phyloP scores from a whole-genome alignment of 2,329 filamentous ascomycete species.

The Alternaria sp. region DNA sequence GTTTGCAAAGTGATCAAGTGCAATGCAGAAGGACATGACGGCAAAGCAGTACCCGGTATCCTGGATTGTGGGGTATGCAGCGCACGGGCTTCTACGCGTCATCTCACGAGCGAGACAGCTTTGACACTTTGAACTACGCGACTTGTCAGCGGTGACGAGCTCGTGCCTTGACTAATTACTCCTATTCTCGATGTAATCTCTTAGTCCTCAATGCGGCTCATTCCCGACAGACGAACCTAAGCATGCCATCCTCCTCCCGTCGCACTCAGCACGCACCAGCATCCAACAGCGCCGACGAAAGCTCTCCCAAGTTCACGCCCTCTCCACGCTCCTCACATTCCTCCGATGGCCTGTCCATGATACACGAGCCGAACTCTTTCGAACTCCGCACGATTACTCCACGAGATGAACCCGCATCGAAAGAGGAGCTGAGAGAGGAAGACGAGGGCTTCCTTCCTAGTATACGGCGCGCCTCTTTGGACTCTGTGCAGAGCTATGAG shows the following conservation, averaged over 20 bases:
- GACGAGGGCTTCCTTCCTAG: constrained; percentile 32
- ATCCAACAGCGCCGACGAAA: constrained; percentile 31
- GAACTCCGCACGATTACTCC: constrained; percentile 32
- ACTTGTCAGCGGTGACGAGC: background rate
- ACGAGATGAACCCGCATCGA: constrained; percentile 13
- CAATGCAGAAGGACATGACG: background rate
- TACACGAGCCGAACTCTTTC: constrained; percentile 28
- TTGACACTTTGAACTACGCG: background rate
- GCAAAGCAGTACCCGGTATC: background rate
- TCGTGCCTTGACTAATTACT: constrained; percentile 1
- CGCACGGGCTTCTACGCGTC: constrained; percentile 19
- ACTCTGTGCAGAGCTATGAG: constrained; percentile 54
- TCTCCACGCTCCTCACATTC: constrained; percentile 28
- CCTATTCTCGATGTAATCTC: constrained; percentile 2
- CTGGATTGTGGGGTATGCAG: constrained; percentile 13
- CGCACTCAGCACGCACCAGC: constrained; percentile 19
- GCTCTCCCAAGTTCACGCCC: constrained; percentile 29
- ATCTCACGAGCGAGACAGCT: constrained; percentile 9
- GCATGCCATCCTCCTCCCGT: constrained; percentile 20
- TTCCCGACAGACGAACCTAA: constrained; percentile 3
- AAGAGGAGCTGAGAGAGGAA: constrained; percentile 24
- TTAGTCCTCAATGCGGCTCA: background rate
- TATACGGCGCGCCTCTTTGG: constrained; percentile 28
- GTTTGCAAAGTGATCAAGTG: background rate
- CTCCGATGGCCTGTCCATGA: constrained; percentile 13